phyloP scores from a whole-genome alignment of 169 alveolate genomes.

The Plasmodium gallinaceum region DNA sequence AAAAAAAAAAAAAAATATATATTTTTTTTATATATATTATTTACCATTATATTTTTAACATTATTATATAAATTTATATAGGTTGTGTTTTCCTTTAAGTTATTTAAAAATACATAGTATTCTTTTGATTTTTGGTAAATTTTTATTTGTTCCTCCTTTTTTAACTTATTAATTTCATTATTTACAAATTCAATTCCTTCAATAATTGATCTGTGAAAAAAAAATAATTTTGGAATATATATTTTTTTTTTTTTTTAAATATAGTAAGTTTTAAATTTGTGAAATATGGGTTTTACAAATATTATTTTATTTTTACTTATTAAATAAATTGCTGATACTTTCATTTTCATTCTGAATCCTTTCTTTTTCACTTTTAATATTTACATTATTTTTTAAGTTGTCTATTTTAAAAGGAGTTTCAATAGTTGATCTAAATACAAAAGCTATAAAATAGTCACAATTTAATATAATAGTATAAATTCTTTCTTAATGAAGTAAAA shows the following conservation, averaged over 20 bases:
- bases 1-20: no score
- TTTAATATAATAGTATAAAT: no score
- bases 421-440: constrained; percentile 8
- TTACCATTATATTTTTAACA: constrained; percentile 47
- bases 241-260: no score
- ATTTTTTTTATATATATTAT: background rate
- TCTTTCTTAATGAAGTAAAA: background rate
- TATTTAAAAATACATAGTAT: constrained; percentile 33
- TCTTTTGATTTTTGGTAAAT: constrained; percentile 50
- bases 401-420: constrained; percentile 18
- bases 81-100: constrained; percentile 32
- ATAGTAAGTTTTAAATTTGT: background rate
- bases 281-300: background rate
- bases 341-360: constrained; percentile 24
- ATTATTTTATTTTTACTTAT: constrained; percentile 18
- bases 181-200: constrained; percentile 50
- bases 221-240: no score
- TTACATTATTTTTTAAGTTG: background rate
- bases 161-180: constrained; percentile 21
- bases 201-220: constrained; percentile 12
- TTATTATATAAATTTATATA: constrained; percentile 42
- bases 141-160: constrained; percentile 47
- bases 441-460: constrained; percentile 14
- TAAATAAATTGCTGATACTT: constrained; percentile 29
- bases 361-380: constrained; percentile 1